These are phyloP conservation scores for Urostyla sp. DNA, from an alignment of 73 alveolate genomes.

Conservation along the genomic window DNA sequence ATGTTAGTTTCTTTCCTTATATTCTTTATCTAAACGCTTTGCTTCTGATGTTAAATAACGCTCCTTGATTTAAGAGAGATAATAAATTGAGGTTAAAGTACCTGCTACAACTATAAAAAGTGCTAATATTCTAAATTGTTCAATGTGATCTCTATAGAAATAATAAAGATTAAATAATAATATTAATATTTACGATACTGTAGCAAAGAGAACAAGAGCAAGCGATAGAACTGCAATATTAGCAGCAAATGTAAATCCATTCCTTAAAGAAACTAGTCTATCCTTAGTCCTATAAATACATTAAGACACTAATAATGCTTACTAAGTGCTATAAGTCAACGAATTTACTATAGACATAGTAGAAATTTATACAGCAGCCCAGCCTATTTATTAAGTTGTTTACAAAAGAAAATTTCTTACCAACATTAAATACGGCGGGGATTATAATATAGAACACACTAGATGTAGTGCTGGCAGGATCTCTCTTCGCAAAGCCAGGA, in stretches of 20 bases:
- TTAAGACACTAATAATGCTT: no score
- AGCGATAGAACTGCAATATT: constrained; percentile 10
- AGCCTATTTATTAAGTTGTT: no score
- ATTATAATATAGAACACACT: constrained; percentile 42
- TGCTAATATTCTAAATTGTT: constrained; percentile 32
- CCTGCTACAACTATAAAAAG: constrained; percentile 19
- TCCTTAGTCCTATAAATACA: no score
- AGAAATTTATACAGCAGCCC: constrained; percentile 72
- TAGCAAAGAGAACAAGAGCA: constrained; percentile 18
- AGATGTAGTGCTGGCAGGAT: neutral
- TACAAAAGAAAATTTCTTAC: no score
- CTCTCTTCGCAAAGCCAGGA: neutral
- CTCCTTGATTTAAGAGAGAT: constrained; percentile 8
- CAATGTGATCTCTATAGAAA: constrained; percentile 26
- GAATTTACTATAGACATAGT: constrained; percentile 66
- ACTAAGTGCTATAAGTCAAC: constrained; percentile 4
- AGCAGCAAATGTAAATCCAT: constrained; percentile 56
- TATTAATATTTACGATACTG: neutral
- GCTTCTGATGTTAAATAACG: constrained; percentile 44
- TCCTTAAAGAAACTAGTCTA: constrained; percentile 28
- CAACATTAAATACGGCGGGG: constrained; percentile 62
- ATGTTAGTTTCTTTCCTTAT: neutral
- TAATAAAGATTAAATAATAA: no score
- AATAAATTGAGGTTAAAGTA: neutral
- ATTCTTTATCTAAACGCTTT: constrained; percentile 26